Evolutionary conservation across 164 flowering plant genomes (phyloP).

Genomic region (Berberis thunbergii): DNA sequence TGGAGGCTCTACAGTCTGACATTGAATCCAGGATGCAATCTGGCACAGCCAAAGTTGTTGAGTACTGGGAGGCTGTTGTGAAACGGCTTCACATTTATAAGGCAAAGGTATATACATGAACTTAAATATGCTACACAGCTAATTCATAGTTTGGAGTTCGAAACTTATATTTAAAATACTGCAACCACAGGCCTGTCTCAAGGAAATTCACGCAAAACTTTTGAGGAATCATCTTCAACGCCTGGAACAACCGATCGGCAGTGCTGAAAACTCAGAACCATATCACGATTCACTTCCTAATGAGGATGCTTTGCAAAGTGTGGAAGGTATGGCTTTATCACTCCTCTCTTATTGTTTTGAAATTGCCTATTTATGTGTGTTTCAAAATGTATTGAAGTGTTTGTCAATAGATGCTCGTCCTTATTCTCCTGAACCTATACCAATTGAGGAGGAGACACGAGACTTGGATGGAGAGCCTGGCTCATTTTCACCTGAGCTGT

Average conservation of each 20-base stretch:
- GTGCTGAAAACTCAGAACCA: conserved; percentile 27
- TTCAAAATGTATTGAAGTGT: conserved; percentile 3
- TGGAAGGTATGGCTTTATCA: conserved; percentile 30
- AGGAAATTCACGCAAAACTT: conserved; percentile 75
- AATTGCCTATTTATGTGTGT: neutral
- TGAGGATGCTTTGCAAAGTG: conserved; percentile 31
- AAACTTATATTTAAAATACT: conserved; percentile 6
- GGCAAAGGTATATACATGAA: conserved; percentile 54
- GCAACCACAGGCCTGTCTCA: conserved; percentile 66
- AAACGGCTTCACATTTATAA: conserved; percentile 85
- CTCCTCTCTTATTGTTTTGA: neutral
- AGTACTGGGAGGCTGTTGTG: conserved; percentile 89
- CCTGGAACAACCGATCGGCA: conserved; percentile 53
- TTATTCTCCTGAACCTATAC: conserved; percentile 43
- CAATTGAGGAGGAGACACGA: conserved; percentile 24
- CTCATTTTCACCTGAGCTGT: conserved; percentile 77
- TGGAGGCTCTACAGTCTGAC: conserved; percentile 47
- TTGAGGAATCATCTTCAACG: conserved; percentile 64
- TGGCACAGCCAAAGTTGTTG: conserved; percentile 88
- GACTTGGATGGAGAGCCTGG: conserved; percentile 71
- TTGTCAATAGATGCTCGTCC: conserved; percentile 28
- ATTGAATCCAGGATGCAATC: conserved; percentile 71
- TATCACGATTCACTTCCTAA: conserved; percentile 20
- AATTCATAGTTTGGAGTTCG: conserved; percentile 1
- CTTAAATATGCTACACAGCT: neutral